phyloP scores from a whole-genome alignment of 805 yeast genomes.

The Candida sphagnicola region DNA sequence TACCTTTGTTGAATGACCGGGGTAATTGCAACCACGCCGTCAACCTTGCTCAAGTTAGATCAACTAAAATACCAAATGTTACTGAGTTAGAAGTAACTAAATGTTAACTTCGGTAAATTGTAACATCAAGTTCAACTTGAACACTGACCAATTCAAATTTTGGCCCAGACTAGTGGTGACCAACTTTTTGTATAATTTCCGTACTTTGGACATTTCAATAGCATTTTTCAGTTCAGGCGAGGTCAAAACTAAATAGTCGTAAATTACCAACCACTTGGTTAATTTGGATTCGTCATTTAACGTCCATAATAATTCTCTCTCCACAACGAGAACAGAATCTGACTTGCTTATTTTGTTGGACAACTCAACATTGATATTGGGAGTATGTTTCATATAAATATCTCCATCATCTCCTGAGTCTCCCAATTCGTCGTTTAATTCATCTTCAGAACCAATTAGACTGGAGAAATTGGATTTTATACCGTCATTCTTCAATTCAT shows the following conservation, averaged over 20 bases:
- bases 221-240: conserved; percentile 5
- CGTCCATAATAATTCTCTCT: conserved; percentile 3
- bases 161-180: neutral
- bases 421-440: conserved; percentile 9
- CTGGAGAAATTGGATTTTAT: conserved; percentile 7
- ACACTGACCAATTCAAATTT: conserved; percentile 9
- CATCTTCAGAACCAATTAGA: conserved; percentile 21
- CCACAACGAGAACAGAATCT: conserved; percentile 13
- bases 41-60: too few relatives aligned
- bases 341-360: conserved; percentile 18
- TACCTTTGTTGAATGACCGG: too few relatives aligned
- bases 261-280: conserved; percentile 28
- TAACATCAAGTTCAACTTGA: conserved; percentile 10
- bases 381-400: conserved; percentile 8
- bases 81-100: too few relatives aligned
- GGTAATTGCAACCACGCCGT: too few relatives aligned
- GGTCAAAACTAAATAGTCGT: conserved; percentile 25
- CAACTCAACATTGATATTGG: conserved; percentile 16
- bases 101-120: conserved; percentile 1
- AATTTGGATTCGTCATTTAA: conserved; percentile 32
- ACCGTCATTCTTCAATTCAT: conserved; percentile 8
- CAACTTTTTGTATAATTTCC: conserved; percentile 6
- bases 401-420: conserved; percentile 10
- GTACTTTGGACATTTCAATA: conserved; percentile 6
- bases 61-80: too few relatives aligned